These are phyloP conservation scores for Jatropha curcas DNA, from an alignment of 345 rosid species.

Conservation along the genomic window DNA sequence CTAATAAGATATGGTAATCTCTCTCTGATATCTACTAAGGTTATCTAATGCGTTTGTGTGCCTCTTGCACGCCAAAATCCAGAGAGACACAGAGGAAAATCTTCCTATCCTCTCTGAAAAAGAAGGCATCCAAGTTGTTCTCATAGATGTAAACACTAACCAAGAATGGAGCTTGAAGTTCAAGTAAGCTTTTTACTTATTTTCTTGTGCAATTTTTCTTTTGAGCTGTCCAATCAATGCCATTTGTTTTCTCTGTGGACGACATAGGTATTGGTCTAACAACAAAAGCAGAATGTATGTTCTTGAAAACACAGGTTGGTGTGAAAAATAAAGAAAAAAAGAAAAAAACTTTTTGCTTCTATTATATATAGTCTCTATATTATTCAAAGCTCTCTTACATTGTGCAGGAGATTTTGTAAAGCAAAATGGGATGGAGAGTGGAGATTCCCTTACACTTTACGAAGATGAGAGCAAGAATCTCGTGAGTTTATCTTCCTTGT, in stretches of 20 bases:
- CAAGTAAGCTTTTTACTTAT: slow-evolving; percentile 46
- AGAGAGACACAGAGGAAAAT: slow-evolving; percentile 76
- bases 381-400: background rate
- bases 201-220: background rate
- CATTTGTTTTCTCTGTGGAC: slow-evolving; percentile 13
- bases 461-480: slow-evolving; percentile 73
- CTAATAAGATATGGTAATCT: background rate
- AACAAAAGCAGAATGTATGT: slow-evolving; percentile 91
- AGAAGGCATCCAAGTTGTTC: slow-evolving; percentile 54
- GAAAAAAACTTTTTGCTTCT: background rate
- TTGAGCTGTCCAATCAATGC: background rate
- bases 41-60: slow-evolving; percentile 4
- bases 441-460: slow-evolving; percentile 66
- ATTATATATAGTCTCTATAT: background rate
- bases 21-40: background rate
- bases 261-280: slow-evolving; percentile 76
- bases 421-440: slow-evolving; percentile 44
- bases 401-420: slow-evolving; percentile 62
- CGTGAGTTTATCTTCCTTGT: slow-evolving; percentile 54
- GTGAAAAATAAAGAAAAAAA: background rate
- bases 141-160: slow-evolving; percentile 49
- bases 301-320: slow-evolving; percentile 77
- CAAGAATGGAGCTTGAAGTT: slow-evolving; percentile 56
- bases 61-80: slow-evolving; percentile 20
- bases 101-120: slow-evolving; percentile 60